Base-by-base conservation (phyloP, 2,329 filamentous ascomycete genomes). In the Myriosclerotinia duriaeana region DNA sequence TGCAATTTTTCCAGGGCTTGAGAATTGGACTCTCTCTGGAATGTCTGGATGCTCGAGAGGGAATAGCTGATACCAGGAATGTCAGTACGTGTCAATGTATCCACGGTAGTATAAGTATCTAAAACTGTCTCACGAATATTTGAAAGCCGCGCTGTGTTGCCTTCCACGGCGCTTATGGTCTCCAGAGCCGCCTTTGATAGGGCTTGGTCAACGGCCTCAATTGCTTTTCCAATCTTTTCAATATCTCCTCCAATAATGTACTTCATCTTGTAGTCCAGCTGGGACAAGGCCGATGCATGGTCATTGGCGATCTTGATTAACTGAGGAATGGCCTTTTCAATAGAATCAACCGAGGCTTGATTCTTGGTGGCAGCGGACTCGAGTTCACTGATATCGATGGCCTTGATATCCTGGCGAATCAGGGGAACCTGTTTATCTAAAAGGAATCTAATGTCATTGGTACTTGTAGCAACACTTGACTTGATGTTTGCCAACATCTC, bases 371-470 rank as follows among this genome's bases (percentile, higher is more conserved):
- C 59, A 22, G 54, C 61, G 26, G 48, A 46, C 40, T 67, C 53
- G 40, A 68, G 53, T 53, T 48, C 53, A 36, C 58, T 61, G 22
- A 64, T 38, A 58, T 69, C 68, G 53, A 69, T 61, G 38, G 66
- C 54, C 22, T 64, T 44, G 38, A 69, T 68, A 26, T 69, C 68
- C 55, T 68, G 36, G 50, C 66, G 67, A 20, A 69, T 66, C 40
- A 53, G 34, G 26, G 68, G 66, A 26, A 69, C 55, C 55, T 61
- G 63, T 46, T 68, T 65, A 62, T 68, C 54, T 46, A 69, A 15
- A 61, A 69, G 63, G 30, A 46, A 64, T 26, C 59, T 59, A 46
- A 69, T 66, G 55, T 66, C 64, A 61, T 66, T 52, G 64, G 64
- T 61, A 66, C 64, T 66, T 61, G 55, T 61, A 53, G 64, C 58